phyloP scores from a whole-genome alignment of 2,329 filamentous ascomycete species.

The Calonectria ilicicola region DNA sequence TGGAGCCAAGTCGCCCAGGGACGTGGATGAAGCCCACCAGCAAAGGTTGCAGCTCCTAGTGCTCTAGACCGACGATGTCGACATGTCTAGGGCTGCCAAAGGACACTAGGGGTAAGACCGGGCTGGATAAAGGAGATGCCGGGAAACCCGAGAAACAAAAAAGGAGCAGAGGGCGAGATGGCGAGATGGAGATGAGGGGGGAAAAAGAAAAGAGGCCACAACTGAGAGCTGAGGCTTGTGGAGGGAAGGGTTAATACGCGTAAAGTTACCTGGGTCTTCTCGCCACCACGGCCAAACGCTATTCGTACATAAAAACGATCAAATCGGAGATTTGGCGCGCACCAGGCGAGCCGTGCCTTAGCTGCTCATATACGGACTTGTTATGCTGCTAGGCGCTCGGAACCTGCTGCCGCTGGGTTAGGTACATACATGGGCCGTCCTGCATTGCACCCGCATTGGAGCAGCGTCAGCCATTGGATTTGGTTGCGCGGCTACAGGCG shows the following conservation, averaged over 20 bases:
- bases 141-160: background rate
- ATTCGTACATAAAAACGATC: background rate
- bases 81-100: background rate
- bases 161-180: background rate
- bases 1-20: background rate
- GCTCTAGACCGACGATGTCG: background rate
- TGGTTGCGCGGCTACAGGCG: constrained; percentile 22
- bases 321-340: constrained; percentile 16
- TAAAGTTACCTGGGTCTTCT: background rate
- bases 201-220: constrained; percentile 1
- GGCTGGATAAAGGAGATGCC: background rate
- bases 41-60: background rate
- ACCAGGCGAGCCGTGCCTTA: background rate
- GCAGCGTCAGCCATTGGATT: constrained; percentile 10
- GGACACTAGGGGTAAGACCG: background rate
- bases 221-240: background rate
- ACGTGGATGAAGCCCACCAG: background rate
- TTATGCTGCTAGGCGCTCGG: constrained; percentile 23
- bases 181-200: background rate
- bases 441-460: constrained; percentile 9
- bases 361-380: background rate
- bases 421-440: constrained; percentile 9
- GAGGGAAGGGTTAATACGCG: background rate
- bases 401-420: constrained; percentile 16
- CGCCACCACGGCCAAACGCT: background rate